Percentiles rank a stretch among this genome's conserved stretches.
phyloP scores from a whole-genome alignment of 805 yeast species.

The Trichomonascus vanleenenianus region DNA sequence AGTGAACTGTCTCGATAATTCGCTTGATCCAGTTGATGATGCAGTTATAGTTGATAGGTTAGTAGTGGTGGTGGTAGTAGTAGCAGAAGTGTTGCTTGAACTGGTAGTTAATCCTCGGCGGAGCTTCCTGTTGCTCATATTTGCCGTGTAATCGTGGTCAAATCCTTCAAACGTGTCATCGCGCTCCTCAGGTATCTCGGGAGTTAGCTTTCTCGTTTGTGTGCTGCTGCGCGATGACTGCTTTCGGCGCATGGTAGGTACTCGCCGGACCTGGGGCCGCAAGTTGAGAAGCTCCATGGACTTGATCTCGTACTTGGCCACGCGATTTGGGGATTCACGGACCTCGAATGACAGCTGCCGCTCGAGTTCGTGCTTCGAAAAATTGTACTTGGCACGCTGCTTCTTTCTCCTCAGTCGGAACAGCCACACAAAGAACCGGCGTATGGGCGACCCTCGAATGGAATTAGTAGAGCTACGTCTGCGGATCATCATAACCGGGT shows the following conservation, averaged over 20 bases:
- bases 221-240: background rate
- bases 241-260: background rate
- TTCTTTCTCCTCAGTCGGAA: conserved; percentile 4
- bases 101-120: background rate
- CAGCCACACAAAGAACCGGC: conserved; percentile 8
- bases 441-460: conserved; percentile 10
- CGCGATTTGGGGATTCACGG: conserved; percentile 7
- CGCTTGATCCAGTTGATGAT: too few relatives aligned
- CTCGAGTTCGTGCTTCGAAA: conserved; percentile 6
- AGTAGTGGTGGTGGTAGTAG: background rate
- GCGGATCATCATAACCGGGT: conserved; percentile 16
- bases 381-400: conserved; percentile 7
- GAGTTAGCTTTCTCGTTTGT: background rate
- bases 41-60: background rate
- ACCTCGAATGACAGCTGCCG: conserved; percentile 15
- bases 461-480: conserved; percentile 5
- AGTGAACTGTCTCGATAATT: background rate
- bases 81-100: background rate
- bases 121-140: background rate
- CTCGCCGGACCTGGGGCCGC: conserved; percentile 6
- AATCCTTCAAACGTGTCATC: background rate
- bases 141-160: background rate
- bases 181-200: background rate
- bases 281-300: conserved; percentile 10
- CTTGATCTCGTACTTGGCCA: conserved; percentile 9